Percentiles rank a stretch among this genome's conserved stretches.
Evolutionary conservation across 2,329 filamentous ascomycete species (phyloP).

Genomic region (Didymella pomorum): DNA sequence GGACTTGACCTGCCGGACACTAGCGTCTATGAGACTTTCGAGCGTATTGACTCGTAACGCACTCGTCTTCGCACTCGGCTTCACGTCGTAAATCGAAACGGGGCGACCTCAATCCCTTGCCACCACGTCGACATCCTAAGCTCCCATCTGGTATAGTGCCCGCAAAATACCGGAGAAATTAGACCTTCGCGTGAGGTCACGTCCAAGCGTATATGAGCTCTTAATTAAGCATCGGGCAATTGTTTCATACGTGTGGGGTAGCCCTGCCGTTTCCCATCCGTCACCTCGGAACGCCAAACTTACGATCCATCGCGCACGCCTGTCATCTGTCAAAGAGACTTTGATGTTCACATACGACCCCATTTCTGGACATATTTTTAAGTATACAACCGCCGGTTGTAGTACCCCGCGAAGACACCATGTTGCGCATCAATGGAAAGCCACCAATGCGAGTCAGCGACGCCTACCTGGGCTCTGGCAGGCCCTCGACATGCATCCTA

Average conservation of each 20-base stretch:
- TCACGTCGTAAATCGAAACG: slow-evolving; percentile 1
- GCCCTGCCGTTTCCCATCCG: slow-evolving; percentile 5
- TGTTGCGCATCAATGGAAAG: slow-evolving; percentile 6
- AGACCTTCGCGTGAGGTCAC: slow-evolving; percentile 2
- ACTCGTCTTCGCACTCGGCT: neutral
- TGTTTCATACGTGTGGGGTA: slow-evolving; percentile 29
- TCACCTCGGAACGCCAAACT: slow-evolving; percentile 15
- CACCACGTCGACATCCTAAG: neutral
- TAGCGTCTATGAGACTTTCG: slow-evolving; percentile 25
- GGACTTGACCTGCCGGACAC: slow-evolving; percentile 12
- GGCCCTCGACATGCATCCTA: neutral
- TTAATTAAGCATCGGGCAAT: slow-evolving; percentile 35
- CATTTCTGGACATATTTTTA: neutral
- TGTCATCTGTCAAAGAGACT: slow-evolving; percentile 10
- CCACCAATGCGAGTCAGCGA: slow-evolving; percentile 27
- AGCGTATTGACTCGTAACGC: slow-evolving; percentile 21
- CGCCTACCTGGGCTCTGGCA: neutral
- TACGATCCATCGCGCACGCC: slow-evolving; percentile 10
- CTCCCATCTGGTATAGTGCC: neutral
- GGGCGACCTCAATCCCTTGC: neutral
- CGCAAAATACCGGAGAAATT: slow-evolving; percentile 23
- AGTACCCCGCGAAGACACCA: slow-evolving; percentile 8
- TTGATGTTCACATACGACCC: slow-evolving; percentile 5
- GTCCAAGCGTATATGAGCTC: slow-evolving; percentile 27
- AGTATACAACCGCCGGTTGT: slow-evolving; percentile 20